Conservation (phyloP, 495 filamentous ascomycete genomes). For the Parathielavia hyrcaniae region DNA sequence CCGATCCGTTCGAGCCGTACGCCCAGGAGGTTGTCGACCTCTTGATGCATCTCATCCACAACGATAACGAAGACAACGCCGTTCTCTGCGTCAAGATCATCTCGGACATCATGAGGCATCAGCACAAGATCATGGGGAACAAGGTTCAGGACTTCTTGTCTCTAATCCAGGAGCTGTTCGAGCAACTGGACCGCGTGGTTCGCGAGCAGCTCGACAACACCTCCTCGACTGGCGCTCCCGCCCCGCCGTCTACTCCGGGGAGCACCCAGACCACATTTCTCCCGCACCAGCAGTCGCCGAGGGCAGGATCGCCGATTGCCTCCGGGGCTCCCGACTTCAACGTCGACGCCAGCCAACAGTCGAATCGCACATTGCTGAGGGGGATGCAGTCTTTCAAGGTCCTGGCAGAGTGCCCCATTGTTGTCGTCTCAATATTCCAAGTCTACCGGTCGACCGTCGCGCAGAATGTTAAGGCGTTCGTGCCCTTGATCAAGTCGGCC, state of each 20-base stretch:
- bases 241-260: conserved; percentile 67
- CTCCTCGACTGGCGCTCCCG: conserved; percentile 48
- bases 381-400: conserved; percentile 99
- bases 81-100: conserved; percentile 96
- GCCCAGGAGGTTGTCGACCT: conserved; percentile 80
- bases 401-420: conserved; percentile 93
- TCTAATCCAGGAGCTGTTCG: conserved; percentile 91
- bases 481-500: conserved; percentile 87
- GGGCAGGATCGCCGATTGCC: conserved; percentile 81
- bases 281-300: conserved; percentile 63
- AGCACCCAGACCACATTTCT: conserved; percentile 59
- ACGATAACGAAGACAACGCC: conserved; percentile 97
- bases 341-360: conserved; percentile 72
- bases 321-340: conserved; percentile 45
- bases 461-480: conserved; percentile 84
- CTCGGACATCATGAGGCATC: conserved; percentile 91
- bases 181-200: conserved; percentile 87
- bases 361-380: conserved; percentile 69
- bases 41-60: conserved; percentile 77
- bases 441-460: conserved; percentile 72
- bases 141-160: conserved; percentile 86
- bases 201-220: conserved; percentile 86
- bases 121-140: conserved; percentile 67
- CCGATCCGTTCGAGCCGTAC: conserved; percentile 78
- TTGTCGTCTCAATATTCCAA: conserved; percentile 97